phyloP scores from a whole-genome alignment of 257 asterid genomes.

The Solanum neorickii region DNA sequence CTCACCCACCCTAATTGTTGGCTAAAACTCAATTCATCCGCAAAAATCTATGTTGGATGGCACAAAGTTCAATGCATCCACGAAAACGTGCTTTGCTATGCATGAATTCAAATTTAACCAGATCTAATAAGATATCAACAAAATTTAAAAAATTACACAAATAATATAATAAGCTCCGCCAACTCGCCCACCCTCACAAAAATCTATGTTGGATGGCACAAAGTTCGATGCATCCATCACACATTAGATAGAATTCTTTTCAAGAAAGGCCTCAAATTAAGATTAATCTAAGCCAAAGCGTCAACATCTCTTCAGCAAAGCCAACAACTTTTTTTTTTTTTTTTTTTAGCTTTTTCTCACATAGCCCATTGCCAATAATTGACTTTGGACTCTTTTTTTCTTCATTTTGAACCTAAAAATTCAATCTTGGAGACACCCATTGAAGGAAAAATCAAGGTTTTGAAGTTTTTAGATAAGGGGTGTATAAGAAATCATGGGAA shows the following conservation, averaged over 20 bases:
- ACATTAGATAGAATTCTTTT: not conserved
- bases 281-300: not conserved
- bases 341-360: not conserved
- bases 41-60: not conserved
- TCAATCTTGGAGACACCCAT: not conserved
- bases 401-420: not conserved
- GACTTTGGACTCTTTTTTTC: not conserved
- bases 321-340: not conserved
- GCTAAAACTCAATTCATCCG: not conserved
- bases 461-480: not conserved
- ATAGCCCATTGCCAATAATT: not conserved
- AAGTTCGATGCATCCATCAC: not conserved
- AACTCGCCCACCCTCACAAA: not conserved
- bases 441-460: not conserved
- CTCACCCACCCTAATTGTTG: not conserved
- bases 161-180: too few species aligned
- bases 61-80: not conserved
- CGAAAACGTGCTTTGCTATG: too few species aligned
- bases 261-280: not conserved
- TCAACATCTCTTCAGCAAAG: not conserved
- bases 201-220: not conserved
- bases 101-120: too few species aligned
- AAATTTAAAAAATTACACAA: too few species aligned
- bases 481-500: conserved; percentile 14
- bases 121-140: too few species aligned